Base-by-base conservation (phyloP, 2,329 filamentous ascomycete genomes). In the Graphilbum ipis-grandicollis region DNA sequence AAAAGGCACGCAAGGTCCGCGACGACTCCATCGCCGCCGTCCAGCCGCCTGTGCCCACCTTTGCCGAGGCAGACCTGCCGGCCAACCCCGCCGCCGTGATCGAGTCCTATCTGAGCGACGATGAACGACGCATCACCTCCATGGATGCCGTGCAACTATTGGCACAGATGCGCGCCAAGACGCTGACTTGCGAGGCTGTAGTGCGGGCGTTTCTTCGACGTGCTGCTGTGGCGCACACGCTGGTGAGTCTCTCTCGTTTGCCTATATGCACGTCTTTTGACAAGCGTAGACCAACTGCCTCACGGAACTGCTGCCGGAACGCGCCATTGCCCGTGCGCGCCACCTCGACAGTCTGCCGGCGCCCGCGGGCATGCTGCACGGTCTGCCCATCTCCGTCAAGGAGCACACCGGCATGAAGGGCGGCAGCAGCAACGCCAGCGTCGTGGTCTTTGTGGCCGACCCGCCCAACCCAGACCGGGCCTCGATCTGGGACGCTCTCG, bases 261-360 rank as follows among this genome's bases (percentile, higher is more conserved):
- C n/a, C n/a, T n/a, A n/a, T n/a, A n/a, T n/a, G n/a, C n/a, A n/a
- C n/a, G n/a, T n/a, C n/a, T n/a, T n/a, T n/a, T 17, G 14, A 28
- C 14, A 28, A 28, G 26, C 25, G 5, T 14, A 26, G 10, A 36
- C 34, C 13, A 37, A 37, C 23, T 37, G 62, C 40, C 47, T 63
- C 18, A 63, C 61, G 0, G 57, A 60, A 44, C 45, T 59, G 12
- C 49, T 59, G 9, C 52, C 53, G 1, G 44, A 50, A 19, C 37
- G 43, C 34, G 52, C 55, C 13, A 43, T 57, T 23, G 39, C 44
- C 29, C 46, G 52, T 2, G 54, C 55, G 1, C 35, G 40, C 26
- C 47, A 46, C 22, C 49, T 57, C 21, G 55, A 58, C 42, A 36
- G 43, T 6, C 51, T 52, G 33, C 45, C 53, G 9, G 38, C 40